Conservation (phyloP, 345 rosid species). For the Citrus mangshanensis region DNA sequence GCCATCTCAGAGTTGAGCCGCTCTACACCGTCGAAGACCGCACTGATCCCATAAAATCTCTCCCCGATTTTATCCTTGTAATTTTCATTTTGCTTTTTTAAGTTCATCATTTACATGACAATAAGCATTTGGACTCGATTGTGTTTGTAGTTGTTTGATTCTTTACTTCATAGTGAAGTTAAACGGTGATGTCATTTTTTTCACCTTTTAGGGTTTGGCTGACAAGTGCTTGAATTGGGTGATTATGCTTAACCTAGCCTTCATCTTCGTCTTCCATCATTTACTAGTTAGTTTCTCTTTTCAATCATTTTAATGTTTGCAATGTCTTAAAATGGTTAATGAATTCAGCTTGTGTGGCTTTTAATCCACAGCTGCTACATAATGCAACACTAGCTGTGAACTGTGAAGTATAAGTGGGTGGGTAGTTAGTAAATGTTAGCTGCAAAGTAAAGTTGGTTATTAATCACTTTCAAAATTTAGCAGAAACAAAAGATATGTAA, state of each 20-base stretch:
- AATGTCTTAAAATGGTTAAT: too few relatives aligned
- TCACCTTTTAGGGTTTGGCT: constrained; percentile 10
- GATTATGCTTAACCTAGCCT: neutral
- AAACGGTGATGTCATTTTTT: neutral
- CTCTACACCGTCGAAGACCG: constrained; percentile 60
- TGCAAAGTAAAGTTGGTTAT: neutral
- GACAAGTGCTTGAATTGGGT: constrained; percentile 6
- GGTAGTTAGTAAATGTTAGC: neutral
- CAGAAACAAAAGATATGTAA: too few relatives aligned
- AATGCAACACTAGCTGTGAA: neutral
- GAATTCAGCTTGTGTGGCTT: neutral
- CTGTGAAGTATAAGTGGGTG: neutral
- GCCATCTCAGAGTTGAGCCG: constrained; percentile 92
- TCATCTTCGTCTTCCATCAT: neutral
- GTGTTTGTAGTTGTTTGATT: neutral
- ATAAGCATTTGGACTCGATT: neutral
- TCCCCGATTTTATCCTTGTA: constrained; percentile 81
- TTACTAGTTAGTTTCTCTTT: neutral
- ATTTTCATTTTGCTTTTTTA: neutral
- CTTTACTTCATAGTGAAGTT: neutral
- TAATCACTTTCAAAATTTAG: too few relatives aligned
- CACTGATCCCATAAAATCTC: constrained; percentile 55
- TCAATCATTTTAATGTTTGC: neutral
- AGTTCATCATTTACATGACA: neutral
- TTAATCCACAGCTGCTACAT: neutral